Base-by-base conservation (phyloP, 129 eudicot species). In the Gnaphalium uliginosum region DNA sequence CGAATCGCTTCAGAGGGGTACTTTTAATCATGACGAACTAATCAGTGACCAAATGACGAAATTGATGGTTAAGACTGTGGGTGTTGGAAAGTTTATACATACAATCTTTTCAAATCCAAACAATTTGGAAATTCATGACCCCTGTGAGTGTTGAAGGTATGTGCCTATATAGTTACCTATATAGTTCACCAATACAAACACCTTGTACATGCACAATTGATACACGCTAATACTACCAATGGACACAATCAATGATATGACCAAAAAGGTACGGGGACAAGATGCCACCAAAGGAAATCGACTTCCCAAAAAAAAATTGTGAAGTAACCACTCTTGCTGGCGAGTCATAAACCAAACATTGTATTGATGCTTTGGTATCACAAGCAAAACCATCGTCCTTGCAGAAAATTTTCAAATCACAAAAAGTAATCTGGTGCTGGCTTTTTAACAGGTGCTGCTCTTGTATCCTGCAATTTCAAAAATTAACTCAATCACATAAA, bases 381-480 rank as follows among this genome's bases (percentile, higher is more conserved):
- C 37, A 58, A 15, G 39, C 68, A 73, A 73, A 73, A 59, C 56
- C 25, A 58, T 58, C 9, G 8, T 72, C 56, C 22, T 72, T 57
- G 2, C 32, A 21, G 1, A 4, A 4, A 37, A 35, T 61, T 66
- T 30, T 46, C 27, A 21, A n/a, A 24, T 87, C 90, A 91, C 32
- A 91, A 81, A 76, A 91, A 91, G 83, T 91, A 88, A 81, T 91
- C 97, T 8, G 89, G 97, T 32, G 89, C 83, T 37, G 94, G 87
- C 71, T 81, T 91, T 83, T 81, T 91, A 29, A 85, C 88, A 18
- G 94, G 94, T 51, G 92, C 81, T 73, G 88, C 97, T 86, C 97
- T 88, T 73, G 97, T 78, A 25, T 90, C 94, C 94, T 91, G 87
- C 78, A 86, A 71, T 68, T 63, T 58, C 3, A 11, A 17, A 26